Evolutionary conservation across 2,329 filamentous ascomycete genomes (phyloP).

Genomic region (Pezicula radicicola): DNA sequence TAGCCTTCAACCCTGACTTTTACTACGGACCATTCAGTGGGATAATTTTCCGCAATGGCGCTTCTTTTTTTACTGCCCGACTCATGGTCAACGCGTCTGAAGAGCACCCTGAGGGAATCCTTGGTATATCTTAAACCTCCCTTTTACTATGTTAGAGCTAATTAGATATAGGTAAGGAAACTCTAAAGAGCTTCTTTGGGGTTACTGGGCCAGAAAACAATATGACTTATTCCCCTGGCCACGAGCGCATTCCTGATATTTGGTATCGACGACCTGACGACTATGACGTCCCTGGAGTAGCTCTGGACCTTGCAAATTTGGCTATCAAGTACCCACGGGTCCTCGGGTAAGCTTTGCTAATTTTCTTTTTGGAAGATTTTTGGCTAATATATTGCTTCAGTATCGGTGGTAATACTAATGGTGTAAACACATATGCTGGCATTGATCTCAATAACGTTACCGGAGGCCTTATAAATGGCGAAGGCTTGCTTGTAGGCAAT

Average conservation of each 20-base stretch:
- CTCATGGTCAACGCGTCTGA: conserved; percentile 29
- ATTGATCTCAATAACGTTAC: conserved; percentile 40
- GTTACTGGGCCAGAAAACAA: conserved; percentile 14
- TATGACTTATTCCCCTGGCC: conserved; percentile 11
- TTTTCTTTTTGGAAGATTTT: too few relatives aligned
- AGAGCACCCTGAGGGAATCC: conserved; percentile 23
- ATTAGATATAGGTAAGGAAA: conserved; percentile 5
- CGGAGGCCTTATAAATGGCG: conserved; percentile 39
- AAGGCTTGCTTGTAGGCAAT: conserved; percentile 42
- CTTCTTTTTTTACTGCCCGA: conserved; percentile 25
- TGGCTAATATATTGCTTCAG: not conserved
- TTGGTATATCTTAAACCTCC: conserved; percentile 10
- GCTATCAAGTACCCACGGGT: not conserved
- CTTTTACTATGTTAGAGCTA: not conserved
- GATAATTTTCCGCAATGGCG: conserved; percentile 28
- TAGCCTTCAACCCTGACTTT: conserved; percentile 47
- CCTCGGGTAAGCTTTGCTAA: too few relatives aligned
- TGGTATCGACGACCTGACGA: conserved; percentile 10
- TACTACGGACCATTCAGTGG: conserved; percentile 51
- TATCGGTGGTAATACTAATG: conserved; percentile 48
- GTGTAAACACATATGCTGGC: conserved; percentile 46
- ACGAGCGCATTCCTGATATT: conserved; percentile 17
- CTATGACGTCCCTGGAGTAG: not conserved
- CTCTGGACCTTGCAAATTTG: not conserved
- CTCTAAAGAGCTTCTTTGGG: conserved; percentile 16